phyloP scores from a whole-genome alignment of 2,329 filamentous ascomycete species.

The Fusarium buharicum region DNA sequence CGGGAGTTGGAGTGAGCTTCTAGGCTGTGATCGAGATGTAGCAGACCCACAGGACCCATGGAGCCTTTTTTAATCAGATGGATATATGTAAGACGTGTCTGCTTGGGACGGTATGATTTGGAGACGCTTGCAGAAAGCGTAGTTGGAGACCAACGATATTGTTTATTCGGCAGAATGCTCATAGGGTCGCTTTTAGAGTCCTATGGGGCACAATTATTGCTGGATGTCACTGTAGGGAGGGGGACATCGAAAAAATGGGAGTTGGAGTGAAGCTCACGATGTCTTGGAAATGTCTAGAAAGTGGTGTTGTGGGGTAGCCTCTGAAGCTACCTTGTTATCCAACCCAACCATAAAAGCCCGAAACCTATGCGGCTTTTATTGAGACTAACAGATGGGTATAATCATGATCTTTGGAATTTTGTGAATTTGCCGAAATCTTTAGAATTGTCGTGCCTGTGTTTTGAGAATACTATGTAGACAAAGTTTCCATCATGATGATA shows the following conservation, averaged over 20 bases:
- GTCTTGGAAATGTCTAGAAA: conserved; percentile 31
- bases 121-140: conserved; percentile 10
- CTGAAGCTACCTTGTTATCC: conserved; percentile 9
- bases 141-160: background rate
- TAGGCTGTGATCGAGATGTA: conserved; percentile 22
- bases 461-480: background rate
- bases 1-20: conserved; percentile 25
- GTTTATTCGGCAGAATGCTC: conserved; percentile 4
- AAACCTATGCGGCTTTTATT: background rate
- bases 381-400: background rate
- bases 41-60: conserved; percentile 7
- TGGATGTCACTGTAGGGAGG: background rate
- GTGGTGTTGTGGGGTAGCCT: conserved; percentile 45
- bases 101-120: background rate
- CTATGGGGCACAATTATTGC: conserved; percentile 19
- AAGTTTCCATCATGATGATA: background rate
- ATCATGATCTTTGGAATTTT: no score
- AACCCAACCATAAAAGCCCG: background rate
- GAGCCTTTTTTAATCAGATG: conserved; percentile 4
- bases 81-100: conserved; percentile 26
- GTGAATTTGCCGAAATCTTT: conserved; percentile 18
- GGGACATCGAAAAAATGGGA: no score
- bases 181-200: conserved; percentile 42
- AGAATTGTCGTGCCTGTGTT: conserved; percentile 16
- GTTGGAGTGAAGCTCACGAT: conserved; percentile 42